Evolutionary conservation across 345 rosid species (phyloP).

Genomic region (Eucalyptus rudis): DNA sequence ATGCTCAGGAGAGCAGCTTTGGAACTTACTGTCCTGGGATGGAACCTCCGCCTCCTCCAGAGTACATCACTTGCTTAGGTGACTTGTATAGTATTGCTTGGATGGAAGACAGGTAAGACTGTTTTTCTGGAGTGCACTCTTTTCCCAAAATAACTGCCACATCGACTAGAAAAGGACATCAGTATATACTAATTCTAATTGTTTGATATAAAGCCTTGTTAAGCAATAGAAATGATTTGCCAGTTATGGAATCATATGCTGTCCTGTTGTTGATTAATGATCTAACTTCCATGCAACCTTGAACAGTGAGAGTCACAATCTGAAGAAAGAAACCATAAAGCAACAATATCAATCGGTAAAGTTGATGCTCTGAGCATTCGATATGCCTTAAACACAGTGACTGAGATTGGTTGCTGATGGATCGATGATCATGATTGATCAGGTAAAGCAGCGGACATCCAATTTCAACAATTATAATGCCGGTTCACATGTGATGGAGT

Average conservation of each 20-base stretch:
- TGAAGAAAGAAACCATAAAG: conserved; percentile 63
- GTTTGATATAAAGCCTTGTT: neutral
- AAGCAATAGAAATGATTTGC: neutral
- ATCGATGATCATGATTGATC: neutral
- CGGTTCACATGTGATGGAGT: conserved; percentile 97
- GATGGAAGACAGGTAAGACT: conserved; percentile 85
- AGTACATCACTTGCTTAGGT: conserved; percentile 80
- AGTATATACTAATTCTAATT: neutral
- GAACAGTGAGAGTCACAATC: conserved; percentile 74
- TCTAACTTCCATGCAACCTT: neutral
- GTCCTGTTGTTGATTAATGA: neutral
- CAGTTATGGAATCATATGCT: neutral
- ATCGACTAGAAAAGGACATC: neutral
- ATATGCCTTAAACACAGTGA: neutral
- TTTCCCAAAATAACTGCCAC: neutral
- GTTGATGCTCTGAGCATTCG: neutral
- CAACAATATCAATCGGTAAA: conserved; percentile 55
- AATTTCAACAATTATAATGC: conserved; percentile 26
- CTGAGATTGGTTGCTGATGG: neutral
- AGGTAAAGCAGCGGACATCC: conserved; percentile 83
- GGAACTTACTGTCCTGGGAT: conserved; percentile 91
- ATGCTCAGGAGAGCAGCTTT: conserved; percentile 82
- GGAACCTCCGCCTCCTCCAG: conserved; percentile 77
- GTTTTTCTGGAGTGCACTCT: neutral
- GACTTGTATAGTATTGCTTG: conserved; percentile 89